Evolutionary conservation across 768 basidiomycete genomes (phyloP).

Genomic region (Dioszegia hungarica): DNA sequence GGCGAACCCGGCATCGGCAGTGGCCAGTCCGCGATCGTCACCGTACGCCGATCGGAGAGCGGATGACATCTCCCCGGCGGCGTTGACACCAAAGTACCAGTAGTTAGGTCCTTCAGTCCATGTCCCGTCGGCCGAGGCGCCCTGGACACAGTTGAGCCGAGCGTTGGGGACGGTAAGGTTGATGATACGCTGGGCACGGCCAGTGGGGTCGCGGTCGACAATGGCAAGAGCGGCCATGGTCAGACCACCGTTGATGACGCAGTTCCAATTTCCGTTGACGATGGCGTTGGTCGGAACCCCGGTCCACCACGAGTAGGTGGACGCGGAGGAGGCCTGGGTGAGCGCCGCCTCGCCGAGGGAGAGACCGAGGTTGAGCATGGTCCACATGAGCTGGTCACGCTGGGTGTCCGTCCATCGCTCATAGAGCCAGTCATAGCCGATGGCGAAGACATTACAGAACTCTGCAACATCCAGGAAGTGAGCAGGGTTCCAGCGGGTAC

Average conservation of each 20-base stretch:
- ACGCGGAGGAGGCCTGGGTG: constrained; percentile 46
- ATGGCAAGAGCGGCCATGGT: constrained; percentile 87
- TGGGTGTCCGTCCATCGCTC: constrained; percentile 73
- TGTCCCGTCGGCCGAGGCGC: constrained; percentile 64
- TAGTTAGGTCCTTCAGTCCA: constrained; percentile 87
- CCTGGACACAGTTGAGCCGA: constrained; percentile 64
- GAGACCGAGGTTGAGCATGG: constrained; percentile 75
- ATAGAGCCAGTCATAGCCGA: constrained; percentile 95
- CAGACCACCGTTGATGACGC: constrained; percentile 81
- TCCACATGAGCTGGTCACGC: constrained; percentile 62
- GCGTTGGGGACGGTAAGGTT: constrained; percentile 68
- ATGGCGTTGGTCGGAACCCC: constrained; percentile 22
- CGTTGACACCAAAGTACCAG: constrained; percentile 76
- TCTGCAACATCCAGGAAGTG: constrained; percentile 91
- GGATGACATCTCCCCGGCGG: constrained; percentile 80
- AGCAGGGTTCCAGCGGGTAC: constrained; percentile 70
- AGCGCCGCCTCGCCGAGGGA: constrained; percentile 60
- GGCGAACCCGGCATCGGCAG: constrained; percentile 64
- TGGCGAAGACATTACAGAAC: constrained; percentile 77
- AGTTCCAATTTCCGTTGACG: constrained; percentile 92
- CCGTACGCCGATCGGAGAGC: constrained; percentile 81
- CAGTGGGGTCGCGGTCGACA: constrained; percentile 66
- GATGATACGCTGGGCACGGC: constrained; percentile 64
- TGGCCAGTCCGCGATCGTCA: constrained; percentile 67
- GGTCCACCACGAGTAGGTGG: constrained; percentile 69